Evolutionary conservation across 1,284 basidiomycete genomes (phyloP), one percentile per base, ranked within the genome.

Genomic region (Ganoderma meredithae): DNA sequence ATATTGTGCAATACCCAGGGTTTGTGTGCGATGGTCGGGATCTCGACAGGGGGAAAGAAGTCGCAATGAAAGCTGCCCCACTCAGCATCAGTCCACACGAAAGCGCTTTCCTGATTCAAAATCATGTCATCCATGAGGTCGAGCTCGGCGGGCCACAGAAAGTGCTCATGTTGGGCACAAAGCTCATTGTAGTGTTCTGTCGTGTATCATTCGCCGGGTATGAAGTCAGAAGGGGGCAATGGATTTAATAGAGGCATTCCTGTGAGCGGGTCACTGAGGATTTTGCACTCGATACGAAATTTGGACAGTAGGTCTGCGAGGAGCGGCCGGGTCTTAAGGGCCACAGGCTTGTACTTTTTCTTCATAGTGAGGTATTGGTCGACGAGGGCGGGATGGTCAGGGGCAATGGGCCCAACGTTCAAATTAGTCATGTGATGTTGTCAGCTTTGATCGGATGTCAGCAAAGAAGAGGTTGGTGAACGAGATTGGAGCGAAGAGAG

Each of bases 321-420:
- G 0, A 82, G 71, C 0, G 81, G 80, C 43, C 72, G 63, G 13
- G 76, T 69, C 63, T 79, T 79, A 12, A 67, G 53, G 0, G 76
- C 76, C 3, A 82, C 81, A 0, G 78, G 80, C 60, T 82, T 82
- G 71, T 83, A 83, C 69, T 81, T 81, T 49, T 77, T 77, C 73
- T 31, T 74, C 13, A 64, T 49, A 3, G n/a, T 4, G 0, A 49
- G 22, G 8, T 22, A 25, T 22, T 22, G n/a, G 6, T 25, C 47
- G 13, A n/a, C 12, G 22, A 7, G 44, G 13, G 10, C n/a, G n/a
- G n/a, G n/a, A n/a, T n/a, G 39, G 12, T 40, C 12, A 40, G 39
- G 39, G 5, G n/a, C n/a, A n/a, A n/a, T n/a, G n/a, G n/a, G n/a
- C n/a, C n/a, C n/a, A n/a, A n/a, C n/a, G n/a, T n/a, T n/a, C n/a